These are phyloP conservation scores for Cyberlindnera lachancei DNA, from an alignment of 805 yeast species.

Conservation along the genomic window DNA sequence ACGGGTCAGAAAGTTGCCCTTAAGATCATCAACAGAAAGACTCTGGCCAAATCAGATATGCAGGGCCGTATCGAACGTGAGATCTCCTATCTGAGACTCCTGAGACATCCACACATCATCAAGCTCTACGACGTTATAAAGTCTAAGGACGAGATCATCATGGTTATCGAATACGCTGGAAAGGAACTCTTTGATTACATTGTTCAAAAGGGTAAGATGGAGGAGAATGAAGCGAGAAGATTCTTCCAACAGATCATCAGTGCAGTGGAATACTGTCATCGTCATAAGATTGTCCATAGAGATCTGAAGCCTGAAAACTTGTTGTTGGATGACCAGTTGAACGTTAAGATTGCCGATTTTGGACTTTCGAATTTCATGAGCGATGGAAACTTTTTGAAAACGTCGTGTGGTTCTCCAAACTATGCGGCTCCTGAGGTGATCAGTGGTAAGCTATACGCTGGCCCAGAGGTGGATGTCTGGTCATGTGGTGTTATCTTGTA, in stretches of 20 bases:
- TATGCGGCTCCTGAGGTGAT: slow-evolving; percentile 98
- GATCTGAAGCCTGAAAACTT: slow-evolving; percentile 95
- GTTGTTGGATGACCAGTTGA: slow-evolving; percentile 78
- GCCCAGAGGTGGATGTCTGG: slow-evolving; percentile 98
- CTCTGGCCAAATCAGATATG: slow-evolving; percentile 92
- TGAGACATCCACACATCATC: slow-evolving; percentile 94
- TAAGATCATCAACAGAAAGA: slow-evolving; percentile 86
- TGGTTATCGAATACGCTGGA: slow-evolving; percentile 98
- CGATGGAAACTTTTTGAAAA: slow-evolving; percentile 90
- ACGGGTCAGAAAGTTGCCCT: slow-evolving; percentile 91
- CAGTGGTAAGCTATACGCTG: slow-evolving; percentile 90
- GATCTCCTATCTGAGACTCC: slow-evolving; percentile 76
- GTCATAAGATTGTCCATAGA: slow-evolving; percentile 93
- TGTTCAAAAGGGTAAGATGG: slow-evolving; percentile 89
- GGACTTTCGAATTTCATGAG: slow-evolving; percentile 95
- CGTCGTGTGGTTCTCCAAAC: slow-evolving; percentile 94
- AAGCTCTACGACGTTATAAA: slow-evolving; percentile 93
- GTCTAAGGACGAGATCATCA: slow-evolving; percentile 89
- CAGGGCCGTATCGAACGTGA: slow-evolving; percentile 95
- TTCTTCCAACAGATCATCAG: slow-evolving; percentile 95
- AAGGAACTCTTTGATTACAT: slow-evolving; percentile 92
- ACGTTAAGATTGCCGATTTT: slow-evolving; percentile 94
- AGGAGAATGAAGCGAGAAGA: slow-evolving; percentile 83
- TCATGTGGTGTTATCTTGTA: slow-evolving; percentile 92
- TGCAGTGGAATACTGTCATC: slow-evolving; percentile 94